Percentiles rank a stretch among this genome's conserved stretches.
Conservation (phyloP, 164 flowering plant species). For the Vitis amurensis region DNA sequence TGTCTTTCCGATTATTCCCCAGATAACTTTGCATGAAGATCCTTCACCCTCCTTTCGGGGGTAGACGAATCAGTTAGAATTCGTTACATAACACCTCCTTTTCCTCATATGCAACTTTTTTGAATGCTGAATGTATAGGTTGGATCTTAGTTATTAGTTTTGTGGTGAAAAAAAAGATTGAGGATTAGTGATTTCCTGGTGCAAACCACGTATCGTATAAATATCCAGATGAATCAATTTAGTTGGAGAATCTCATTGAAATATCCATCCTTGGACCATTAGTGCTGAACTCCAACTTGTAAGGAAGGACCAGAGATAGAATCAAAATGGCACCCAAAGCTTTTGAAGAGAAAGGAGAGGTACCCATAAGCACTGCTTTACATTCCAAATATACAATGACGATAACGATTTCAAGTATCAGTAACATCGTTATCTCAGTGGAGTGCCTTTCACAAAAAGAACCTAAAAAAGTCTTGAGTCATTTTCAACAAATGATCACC, state of each 20-base stretch:
- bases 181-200: slow-evolving; percentile 2
- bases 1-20: neutral
- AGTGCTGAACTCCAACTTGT: slow-evolving; percentile 14
- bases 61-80: neutral
- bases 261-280: neutral
- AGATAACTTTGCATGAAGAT: neutral
- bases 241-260: neutral
- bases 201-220: neutral
- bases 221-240: neutral
- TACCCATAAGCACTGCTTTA: neutral
- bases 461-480: neutral
- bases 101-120: neutral
- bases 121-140: neutral
- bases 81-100: neutral
- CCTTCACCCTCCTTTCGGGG: neutral
- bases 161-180: neutral
- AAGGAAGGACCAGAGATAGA: slow-evolving; percentile 5
- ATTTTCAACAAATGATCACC: slow-evolving; percentile 9
- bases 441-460: neutral
- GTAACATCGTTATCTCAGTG: slow-evolving; percentile 4
- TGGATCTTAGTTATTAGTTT: neutral
- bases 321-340: slow-evolving; percentile 5
- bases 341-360: slow-evolving; percentile 3
- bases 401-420: slow-evolving; percentile 22
- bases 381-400: neutral